A percentile compares a stretch with the other conserved stretches of the same genome.
Conservation (phyloP, 108 stramenopile genomes). For the Epipyxis sp. region DNA sequence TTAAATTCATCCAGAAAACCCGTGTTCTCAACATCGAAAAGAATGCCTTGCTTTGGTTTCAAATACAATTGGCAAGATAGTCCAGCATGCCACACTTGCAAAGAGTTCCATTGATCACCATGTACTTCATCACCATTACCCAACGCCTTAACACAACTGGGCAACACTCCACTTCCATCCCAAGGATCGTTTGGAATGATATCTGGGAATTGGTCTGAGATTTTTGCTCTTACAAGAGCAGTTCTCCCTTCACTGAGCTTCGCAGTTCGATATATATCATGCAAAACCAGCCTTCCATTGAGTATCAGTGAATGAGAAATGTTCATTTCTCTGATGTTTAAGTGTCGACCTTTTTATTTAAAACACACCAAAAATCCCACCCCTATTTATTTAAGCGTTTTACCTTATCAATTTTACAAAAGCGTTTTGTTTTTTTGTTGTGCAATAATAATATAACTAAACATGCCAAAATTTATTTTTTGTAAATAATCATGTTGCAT, state of each 20-base stretch:
- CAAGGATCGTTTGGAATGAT: not conserved
- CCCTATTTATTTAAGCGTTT: too few relatives aligned
- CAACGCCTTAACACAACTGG: not conserved
- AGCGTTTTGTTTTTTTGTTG: too few relatives aligned
- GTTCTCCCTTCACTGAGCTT: not conserved
- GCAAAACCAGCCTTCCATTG: not conserved
- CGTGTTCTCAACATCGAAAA: not conserved
- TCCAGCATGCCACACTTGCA: not conserved
- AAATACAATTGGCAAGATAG: slow-evolving; percentile 4
- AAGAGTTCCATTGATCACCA: not conserved
- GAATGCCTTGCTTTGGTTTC: not conserved
- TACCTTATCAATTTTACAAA: too few relatives aligned
- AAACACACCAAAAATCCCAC: too few relatives aligned
- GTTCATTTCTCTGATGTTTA: too few relatives aligned
- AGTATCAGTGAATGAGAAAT: not conserved
- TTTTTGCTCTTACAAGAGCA: not conserved
- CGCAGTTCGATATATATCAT: not conserved
- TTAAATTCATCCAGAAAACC: not conserved
- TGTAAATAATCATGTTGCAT: too few relatives aligned
- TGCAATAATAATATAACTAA: too few relatives aligned
- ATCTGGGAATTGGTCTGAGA: not conserved
- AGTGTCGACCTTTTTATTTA: too few relatives aligned
- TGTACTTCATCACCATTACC: not conserved
- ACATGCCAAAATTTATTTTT: too few relatives aligned
- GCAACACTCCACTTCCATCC: not conserved